Evolutionary conservation across 257 asterid genomes (phyloP).

Genomic region (Verbena officinalis): DNA sequence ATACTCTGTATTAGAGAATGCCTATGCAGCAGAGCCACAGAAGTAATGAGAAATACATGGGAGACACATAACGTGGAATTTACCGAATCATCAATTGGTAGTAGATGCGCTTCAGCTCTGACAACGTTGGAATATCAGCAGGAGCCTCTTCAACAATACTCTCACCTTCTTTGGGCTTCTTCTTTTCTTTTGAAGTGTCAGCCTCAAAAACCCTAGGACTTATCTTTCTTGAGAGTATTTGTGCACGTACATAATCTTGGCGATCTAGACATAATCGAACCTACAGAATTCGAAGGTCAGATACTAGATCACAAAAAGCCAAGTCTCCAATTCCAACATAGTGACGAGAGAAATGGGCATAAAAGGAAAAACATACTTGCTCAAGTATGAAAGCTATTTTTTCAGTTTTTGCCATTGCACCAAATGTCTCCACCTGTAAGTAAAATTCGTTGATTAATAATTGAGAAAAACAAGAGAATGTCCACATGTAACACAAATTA

Average conservation of each 20-base stretch:
- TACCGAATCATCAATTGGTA: conserved; percentile 96
- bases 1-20: neutral
- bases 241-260: conserved; percentile 94
- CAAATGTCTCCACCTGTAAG: conserved; percentile 90
- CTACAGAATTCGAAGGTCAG: conserved; percentile 44
- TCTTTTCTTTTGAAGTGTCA: conserved; percentile 84
- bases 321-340: conserved; percentile 6
- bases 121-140: conserved; percentile 86
- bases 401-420: conserved; percentile 99
- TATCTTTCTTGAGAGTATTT: conserved; percentile 93
- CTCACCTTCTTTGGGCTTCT: conserved; percentile 90
- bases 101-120: conserved; percentile 88
- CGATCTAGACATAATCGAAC: conserved; percentile 95
- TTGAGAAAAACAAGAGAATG: too few relatives aligned
- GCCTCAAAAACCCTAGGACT: conserved; percentile 95
- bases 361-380: conserved; percentile 59
- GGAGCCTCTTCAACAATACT: conserved; percentile 85
- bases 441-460: conserved; percentile 18
- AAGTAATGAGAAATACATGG: neutral
- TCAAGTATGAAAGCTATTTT: conserved; percentile 96
- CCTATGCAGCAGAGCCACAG: neutral
- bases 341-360: conserved; percentile 18
- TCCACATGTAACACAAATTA: too few relatives aligned
- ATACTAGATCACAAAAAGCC: conserved; percentile 12
- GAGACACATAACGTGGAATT: conserved; percentile 15